Base-by-base conservation (phyloP, 148 eudicot species). In the Euryodendron excelsum region DNA sequence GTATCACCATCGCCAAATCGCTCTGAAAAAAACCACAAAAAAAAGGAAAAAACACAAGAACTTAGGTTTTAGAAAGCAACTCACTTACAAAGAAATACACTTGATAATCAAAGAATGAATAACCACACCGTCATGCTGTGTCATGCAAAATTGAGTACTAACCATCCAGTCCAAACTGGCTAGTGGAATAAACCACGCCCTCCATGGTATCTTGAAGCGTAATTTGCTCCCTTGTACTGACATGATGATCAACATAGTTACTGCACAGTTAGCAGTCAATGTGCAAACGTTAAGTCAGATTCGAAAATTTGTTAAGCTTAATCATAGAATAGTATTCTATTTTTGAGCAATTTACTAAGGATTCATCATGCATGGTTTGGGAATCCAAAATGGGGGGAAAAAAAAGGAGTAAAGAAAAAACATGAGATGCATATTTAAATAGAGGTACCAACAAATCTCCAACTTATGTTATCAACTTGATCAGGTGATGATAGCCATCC, bases 1-100 rank as follows among this genome's bases (percentile, higher is more conserved):
- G 92, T 80, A 77, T 96, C 99, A 75, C 89, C 99, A 77, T 96
- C 99, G 48, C 99, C 99, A 87, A 96, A 96, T 47, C 99, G 94
- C 89, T 96, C 99, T 96, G 82, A 62, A 55, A 83, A 68, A 80
- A 70, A 79, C 73, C 31, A 75, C 63, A 59, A 77, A 34, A 60
- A 73, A 37, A 23, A 45, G 41, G 37, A 0, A 33, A 65, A 36
- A 58, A 15, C 28, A 60, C n/a, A 41, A 72, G 27, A 36, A 31
- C 21, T 30, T 8, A 73, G 17, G 13, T 30, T 21, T n/a, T n/a
- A n/a, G n/a, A n/a, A n/a, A n/a, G n/a, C n/a, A n/a, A n/a, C n/a
- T n/a, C n/a, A n/a, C n/a, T n/a, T n/a, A n/a, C n/a, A n/a, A n/a
- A n/a, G 18, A 10, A 47, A 39, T 31, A 62, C 27, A 69, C 37